Percentiles rank a stretch among this genome's conserved stretches.
Evolutionary conservation across 1,284 basidiomycete species (phyloP).

Genomic region (Trametes sp.): DNA sequence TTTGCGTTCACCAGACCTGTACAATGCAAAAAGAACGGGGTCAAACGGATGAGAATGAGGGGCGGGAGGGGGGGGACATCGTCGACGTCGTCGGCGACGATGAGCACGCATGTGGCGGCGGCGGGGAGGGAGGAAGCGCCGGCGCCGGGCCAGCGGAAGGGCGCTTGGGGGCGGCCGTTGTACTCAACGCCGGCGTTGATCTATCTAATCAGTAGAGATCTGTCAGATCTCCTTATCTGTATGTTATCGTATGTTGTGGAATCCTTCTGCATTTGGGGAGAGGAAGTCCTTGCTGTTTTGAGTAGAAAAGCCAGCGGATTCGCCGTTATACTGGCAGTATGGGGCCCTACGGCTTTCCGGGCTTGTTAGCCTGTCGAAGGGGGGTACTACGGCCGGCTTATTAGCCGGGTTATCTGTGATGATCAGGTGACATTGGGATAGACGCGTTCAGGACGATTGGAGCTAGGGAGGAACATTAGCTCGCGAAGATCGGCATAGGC

Average conservation of each 20-base stretch:
- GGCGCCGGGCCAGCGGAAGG: not conserved
- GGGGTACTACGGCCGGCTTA: not conserved
- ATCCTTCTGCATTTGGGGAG: not conserved
- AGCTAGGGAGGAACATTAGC: not conserved
- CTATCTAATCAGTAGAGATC: not conserved
- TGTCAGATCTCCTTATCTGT: not conserved
- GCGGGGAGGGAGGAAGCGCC: not conserved
- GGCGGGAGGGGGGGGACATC: not conserved
- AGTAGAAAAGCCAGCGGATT: not conserved
- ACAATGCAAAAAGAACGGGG: not conserved
- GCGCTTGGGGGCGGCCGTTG: not conserved
- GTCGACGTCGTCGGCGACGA: not conserved
- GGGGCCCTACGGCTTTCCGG: no score
- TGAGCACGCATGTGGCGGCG: not conserved
- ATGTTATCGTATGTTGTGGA: no score
- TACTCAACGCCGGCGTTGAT: not conserved
- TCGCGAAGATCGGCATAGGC: slow-evolving; percentile 10
- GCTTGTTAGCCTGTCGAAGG: not conserved
- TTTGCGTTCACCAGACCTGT: not conserved
- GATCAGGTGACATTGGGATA: no score
- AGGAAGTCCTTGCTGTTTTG: not conserved
- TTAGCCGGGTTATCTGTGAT: slow-evolving; percentile 11
- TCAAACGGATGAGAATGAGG: not conserved
- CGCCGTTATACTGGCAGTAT: slow-evolving; percentile 9
- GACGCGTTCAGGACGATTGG: not conserved